Percentiles rank a stretch among this genome's conserved stretches.
Conservation (phyloP, 495 filamentous ascomycete species). For the Neohortaea acidophila region DNA sequence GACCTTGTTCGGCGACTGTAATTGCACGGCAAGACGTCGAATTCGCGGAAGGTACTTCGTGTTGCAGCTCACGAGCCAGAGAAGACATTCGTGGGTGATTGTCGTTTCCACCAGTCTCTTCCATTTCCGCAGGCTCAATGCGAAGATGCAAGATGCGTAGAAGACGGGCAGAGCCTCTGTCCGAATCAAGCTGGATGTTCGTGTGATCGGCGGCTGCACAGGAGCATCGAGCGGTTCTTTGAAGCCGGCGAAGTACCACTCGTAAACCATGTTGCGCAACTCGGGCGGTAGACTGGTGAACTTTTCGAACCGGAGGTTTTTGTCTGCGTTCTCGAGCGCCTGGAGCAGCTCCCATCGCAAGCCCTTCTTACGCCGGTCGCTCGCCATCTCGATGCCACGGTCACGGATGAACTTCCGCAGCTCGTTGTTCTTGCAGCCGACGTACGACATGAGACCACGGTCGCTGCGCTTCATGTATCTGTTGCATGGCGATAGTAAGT, state of each 20-base stretch:
- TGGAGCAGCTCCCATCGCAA: too few species aligned
- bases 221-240: background rate
- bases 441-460: too few species aligned
- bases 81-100: background rate
- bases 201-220: conserved; percentile 1
- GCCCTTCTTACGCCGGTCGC: too few species aligned
- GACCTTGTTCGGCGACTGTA: background rate
- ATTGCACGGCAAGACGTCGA: background rate
- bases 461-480: too few species aligned
- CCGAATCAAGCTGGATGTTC: background rate
- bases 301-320: background rate
- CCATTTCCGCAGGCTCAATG: background rate
- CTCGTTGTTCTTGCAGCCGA: too few species aligned
- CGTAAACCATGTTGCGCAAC: background rate
- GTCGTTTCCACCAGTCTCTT: background rate
- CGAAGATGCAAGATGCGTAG: too few species aligned
- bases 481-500: too few species aligned
- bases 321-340: background rate
- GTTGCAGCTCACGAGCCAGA: background rate
- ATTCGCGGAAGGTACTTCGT: background rate
- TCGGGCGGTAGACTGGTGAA: conserved; percentile 1
- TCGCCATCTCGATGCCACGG: too few species aligned
- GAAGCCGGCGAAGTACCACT: background rate
- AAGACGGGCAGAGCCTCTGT: conserved; percentile 1
- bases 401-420: too few species aligned